Evolutionary conservation across 139 green algal species (phyloP).

Genomic region (Micractinium sp.): DNA sequence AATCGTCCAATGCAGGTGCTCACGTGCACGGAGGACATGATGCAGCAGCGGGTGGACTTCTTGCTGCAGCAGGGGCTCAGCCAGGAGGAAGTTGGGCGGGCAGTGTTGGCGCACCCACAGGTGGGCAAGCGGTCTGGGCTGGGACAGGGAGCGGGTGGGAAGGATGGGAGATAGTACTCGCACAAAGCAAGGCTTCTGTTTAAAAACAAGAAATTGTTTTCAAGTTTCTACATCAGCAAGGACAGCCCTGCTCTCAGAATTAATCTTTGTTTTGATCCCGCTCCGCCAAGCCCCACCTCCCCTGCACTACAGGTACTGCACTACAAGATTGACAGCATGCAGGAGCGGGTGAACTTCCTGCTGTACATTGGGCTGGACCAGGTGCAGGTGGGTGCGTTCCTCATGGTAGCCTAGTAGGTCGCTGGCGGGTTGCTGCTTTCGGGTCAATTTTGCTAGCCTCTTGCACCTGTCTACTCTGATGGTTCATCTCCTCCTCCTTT

Average conservation of each 20-base stretch:
- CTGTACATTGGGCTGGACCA: conserved; percentile 62
- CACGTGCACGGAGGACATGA: conserved; percentile 65
- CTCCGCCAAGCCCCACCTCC: neutral
- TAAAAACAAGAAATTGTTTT: no score
- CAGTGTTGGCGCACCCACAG: conserved; percentile 60
- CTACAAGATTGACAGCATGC: conserved; percentile 64
- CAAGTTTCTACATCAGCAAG: no score
- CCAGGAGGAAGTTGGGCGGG: conserved; percentile 49
- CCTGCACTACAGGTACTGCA: conserved; percentile 68
- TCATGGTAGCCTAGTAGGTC: no score
- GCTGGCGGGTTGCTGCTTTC: no score
- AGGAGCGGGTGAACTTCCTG: conserved; percentile 46
- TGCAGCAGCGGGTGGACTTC: conserved; percentile 61
- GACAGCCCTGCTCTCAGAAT: no score
- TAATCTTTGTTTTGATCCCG: no score
- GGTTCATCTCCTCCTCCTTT: no score
- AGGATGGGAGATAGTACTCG: neutral
- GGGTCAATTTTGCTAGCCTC: no score
- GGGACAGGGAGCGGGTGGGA: neutral
- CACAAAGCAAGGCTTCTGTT: no score
- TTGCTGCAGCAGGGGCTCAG: conserved; percentile 45
- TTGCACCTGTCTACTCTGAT: no score
- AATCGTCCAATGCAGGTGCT: conserved; percentile 45
- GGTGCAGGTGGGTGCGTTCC: conserved; percentile 29
- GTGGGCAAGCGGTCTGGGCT: conserved; percentile 24